phyloP scores from a whole-genome alignment of 75 land plant genomes.

The Sequoiadendron giganteum region DNA sequence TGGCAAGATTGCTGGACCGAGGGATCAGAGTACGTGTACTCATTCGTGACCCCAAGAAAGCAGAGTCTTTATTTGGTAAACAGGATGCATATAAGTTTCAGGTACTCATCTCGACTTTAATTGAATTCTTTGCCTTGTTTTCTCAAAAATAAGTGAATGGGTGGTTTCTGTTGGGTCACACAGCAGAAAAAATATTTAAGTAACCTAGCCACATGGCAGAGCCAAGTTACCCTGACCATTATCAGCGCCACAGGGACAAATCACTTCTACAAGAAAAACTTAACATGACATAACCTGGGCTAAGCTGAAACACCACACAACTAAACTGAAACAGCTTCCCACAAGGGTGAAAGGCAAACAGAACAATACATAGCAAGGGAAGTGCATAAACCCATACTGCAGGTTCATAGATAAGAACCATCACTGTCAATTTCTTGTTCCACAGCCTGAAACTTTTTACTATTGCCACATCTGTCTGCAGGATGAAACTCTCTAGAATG shows the following conservation, averaged over 20 bases:
- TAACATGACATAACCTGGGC: not conserved
- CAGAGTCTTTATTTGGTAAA: conserved; percentile 70
- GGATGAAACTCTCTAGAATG: no score
- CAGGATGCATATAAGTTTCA: conserved; percentile 53
- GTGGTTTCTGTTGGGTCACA: not conserved
- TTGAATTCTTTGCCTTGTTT: not conserved
- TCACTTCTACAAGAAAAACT: not conserved
- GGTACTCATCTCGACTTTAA: conserved; percentile 28
- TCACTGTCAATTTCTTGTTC: not conserved
- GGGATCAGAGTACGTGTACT: conserved; percentile 64
- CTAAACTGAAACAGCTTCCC: not conserved
- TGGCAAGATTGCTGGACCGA: conserved; percentile 75
- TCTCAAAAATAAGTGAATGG: not conserved
- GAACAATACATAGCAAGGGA: not conserved
- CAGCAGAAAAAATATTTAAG: not conserved
- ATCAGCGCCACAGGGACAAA: not conserved
- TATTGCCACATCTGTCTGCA: no score
- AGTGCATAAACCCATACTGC: not conserved
- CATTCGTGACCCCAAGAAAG: conserved; percentile 75
- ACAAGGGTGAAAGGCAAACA: not conserved
- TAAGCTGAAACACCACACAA: not conserved
- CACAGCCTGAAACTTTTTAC: no score
- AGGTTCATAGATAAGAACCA: not conserved
- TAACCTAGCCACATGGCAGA: not conserved
- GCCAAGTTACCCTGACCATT: not conserved